A percentile compares a stretch with the other conserved stretches of the same genome.
Evolutionary conservation across 768 basidiomycete species (phyloP).

Genomic region (Tephrocybe sp.): DNA sequence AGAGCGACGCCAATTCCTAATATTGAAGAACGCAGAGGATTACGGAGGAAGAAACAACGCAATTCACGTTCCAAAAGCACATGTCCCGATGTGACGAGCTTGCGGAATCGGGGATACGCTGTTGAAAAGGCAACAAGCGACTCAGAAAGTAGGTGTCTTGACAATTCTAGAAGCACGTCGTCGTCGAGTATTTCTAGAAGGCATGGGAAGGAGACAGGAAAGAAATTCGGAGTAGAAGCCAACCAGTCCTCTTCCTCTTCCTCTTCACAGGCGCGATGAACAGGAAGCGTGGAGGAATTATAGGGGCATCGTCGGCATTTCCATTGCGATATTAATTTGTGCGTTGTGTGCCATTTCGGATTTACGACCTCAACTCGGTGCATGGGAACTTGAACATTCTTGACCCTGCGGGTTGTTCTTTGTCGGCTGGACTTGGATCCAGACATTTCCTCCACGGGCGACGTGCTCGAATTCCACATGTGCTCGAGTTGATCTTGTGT

Average conservation of each 20-base stretch:
- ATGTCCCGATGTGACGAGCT: slow-evolving; percentile 30
- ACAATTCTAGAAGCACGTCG: slow-evolving; percentile 34
- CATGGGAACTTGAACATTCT: slow-evolving; percentile 17
- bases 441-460: slow-evolving; percentile 16
- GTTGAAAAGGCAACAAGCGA: slow-evolving; percentile 34
- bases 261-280: slow-evolving; percentile 14
- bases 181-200: slow-evolving; percentile 36
- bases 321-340: slow-evolving; percentile 27
- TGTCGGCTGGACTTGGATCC: slow-evolving; percentile 5
- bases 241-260: slow-evolving; percentile 2
- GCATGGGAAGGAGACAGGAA: slow-evolving; percentile 24
- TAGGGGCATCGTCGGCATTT: slow-evolving; percentile 35
- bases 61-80: slow-evolving; percentile 42
- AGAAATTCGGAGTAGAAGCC: slow-evolving; percentile 7
- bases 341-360: slow-evolving; percentile 27
- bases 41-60: slow-evolving; percentile 46
- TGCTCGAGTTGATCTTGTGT: slow-evolving; percentile 17
- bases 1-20: slow-evolving; percentile 42
- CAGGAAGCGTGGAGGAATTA: slow-evolving; percentile 31
- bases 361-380: slow-evolving; percentile 25
- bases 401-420: slow-evolving; percentile 21
- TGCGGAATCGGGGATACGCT: slow-evolving; percentile 41
- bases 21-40: slow-evolving; percentile 33
- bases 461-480: slow-evolving; percentile 26
- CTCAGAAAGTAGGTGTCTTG: slow-evolving; percentile 36